Evolutionary conservation across 2,329 filamentous ascomycete genomes (phyloP), one percentile per base, ranked within the genome.

Genomic region (Periconia sp.): DNA sequence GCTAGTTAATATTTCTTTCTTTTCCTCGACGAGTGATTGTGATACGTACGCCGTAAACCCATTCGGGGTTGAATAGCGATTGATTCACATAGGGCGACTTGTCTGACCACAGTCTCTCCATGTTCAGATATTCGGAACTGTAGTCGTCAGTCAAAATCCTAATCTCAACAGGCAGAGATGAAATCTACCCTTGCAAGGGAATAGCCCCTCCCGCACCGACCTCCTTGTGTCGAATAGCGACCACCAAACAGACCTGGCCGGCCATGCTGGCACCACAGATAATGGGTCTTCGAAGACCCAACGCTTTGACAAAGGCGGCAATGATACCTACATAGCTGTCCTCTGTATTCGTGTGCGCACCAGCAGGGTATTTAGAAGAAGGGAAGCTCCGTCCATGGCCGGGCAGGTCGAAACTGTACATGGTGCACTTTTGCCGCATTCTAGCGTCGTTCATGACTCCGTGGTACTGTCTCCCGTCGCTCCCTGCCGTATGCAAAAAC

Each of bases 251-350:
- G 7, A 77, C 77, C 50, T 81, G 78, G 0, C 79, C 78, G 0
- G 78, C 78, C 78, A 81, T 81, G n/a, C 74, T 76, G 3, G 78
- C 78, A 49, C 78, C 78, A 50, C 77, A 81, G 33, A 81, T 74
- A 51, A 80, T 80, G 1, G 78, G 77, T 58, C 76, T 76, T 37
- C 76, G 70, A 19, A 81, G 59, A 3, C 71, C 68, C 11, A 81
- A 60, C 2, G 69, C 71, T 57, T 78, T 78, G 42, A 80, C 71
- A 30, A 80, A 72, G 3, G 74, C 74, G 1, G 72, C 70, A 49
- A 80, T 79, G 50, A 75, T 76, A 7, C 75, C 76, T 2, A 80
- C 71, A 49, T 79, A 79, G 41, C 73, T 70, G 14, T 79, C 76
- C 56, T 80, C 78, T 17, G 72, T 79, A 49, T 77, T 80, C 31